Evolutionary conservation across 805 yeast species (phyloP).

Genomic region (Metschnikowia lachancei): DNA sequence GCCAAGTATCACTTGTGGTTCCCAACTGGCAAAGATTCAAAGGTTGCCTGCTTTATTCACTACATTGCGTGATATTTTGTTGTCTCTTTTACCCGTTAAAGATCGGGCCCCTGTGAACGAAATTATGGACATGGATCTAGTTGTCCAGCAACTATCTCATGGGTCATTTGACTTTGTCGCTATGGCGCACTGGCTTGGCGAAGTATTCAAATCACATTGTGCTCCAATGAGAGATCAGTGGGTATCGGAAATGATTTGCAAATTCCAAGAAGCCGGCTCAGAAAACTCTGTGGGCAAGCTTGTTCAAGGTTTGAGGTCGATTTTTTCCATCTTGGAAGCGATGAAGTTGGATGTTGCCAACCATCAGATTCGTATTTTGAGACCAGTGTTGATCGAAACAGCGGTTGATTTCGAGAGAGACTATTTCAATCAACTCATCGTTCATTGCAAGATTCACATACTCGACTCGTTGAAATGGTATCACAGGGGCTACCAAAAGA

Average conservation of each 20-base stretch:
- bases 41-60: conserved; percentile 68
- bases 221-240: conserved; percentile 93
- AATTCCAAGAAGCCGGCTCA: conserved; percentile 51
- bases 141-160: conserved; percentile 69
- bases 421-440: conserved; percentile 58
- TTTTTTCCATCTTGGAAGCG: conserved; percentile 83
- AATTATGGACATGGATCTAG: conserved; percentile 70
- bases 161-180: conserved; percentile 71
- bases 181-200: conserved; percentile 71
- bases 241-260: conserved; percentile 77
- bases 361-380: conserved; percentile 81
- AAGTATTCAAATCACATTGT: conserved; percentile 81
- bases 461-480: conserved; percentile 68
- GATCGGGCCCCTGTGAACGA: conserved; percentile 67
- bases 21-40: conserved; percentile 27
- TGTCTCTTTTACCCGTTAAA: conserved; percentile 72
- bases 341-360: conserved; percentile 95
- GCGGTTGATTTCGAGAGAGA: conserved; percentile 88
- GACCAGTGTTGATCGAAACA: conserved; percentile 82
- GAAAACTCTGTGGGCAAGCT: conserved; percentile 48
- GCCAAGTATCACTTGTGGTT: conserved; percentile 13
- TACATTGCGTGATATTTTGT: conserved; percentile 73
- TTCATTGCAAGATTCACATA: conserved; percentile 58
- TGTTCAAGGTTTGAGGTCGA: conserved; percentile 72
- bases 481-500: conserved; percentile 33